Percentiles rank a stretch among this genome's conserved stretches.
Conservation (phyloP, 352 stramenopile genomes). For the Pythium aquatile region DNA sequence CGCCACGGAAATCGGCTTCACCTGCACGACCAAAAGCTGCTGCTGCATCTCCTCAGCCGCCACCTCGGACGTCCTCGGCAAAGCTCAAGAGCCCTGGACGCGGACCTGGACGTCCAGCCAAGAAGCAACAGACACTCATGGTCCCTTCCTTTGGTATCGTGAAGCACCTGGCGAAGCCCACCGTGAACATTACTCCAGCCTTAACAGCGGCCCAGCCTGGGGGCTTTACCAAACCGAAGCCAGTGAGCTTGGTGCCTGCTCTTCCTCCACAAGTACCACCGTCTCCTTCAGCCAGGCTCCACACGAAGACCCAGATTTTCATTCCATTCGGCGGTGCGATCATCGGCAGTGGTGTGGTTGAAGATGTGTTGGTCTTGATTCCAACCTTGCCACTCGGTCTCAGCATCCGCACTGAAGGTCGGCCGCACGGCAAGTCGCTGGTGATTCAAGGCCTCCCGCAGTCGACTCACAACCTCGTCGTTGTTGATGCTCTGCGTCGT, state of each 20-base stretch:
- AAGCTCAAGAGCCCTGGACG: slow-evolving; percentile 19
- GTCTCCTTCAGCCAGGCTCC: neutral
- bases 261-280: neutral
- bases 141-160: slow-evolving; percentile 22
- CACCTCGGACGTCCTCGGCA: slow-evolving; percentile 1
- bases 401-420: slow-evolving; percentile 32
- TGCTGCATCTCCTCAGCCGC: neutral
- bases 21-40: slow-evolving; percentile 2
- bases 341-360: slow-evolving; percentile 27
- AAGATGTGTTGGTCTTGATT: slow-evolving; percentile 68
- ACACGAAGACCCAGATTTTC: slow-evolving; percentile 23
- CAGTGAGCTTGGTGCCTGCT: neutral
- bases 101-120: slow-evolving; percentile 11
- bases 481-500: slow-evolving; percentile 44
- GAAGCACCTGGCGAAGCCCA: slow-evolving; percentile 24
- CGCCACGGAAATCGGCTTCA: slow-evolving; percentile 4
- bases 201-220: neutral
- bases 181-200: neutral
- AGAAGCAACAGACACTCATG: slow-evolving; percentile 28
- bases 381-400: slow-evolving; percentile 55
- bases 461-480: slow-evolving; percentile 35
- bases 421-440: slow-evolving; percentile 20
- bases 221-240: neutral
- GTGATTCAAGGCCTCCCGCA: slow-evolving; percentile 10
- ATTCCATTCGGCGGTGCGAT: slow-evolving; percentile 8